Base-by-base conservation (phyloP, 1,284 basidiomycete genomes). In the Farysia itapuensis region DNA sequence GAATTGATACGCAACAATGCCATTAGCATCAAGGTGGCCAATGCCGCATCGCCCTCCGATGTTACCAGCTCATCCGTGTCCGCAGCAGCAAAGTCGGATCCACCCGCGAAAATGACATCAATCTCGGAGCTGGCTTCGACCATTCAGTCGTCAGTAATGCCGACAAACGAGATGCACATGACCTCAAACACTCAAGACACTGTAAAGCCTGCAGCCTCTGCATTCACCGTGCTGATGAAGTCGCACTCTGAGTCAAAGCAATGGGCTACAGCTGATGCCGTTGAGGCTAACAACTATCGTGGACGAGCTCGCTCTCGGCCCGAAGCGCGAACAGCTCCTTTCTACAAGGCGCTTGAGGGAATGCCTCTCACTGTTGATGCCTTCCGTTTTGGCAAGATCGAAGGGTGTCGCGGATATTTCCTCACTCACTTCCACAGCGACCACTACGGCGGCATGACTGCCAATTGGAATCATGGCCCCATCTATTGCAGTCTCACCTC, bases 331-430 rank as follows among this genome's bases (percentile, higher is more conserved):
- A 50, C 51, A 6, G 44, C 64, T 8, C 74, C 72, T 13, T 75
- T 75, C 37, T 76, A 74, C 59, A 76, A 81, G 75, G 78, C 82
- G n/a, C 79, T 98, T 58, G 88, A 90, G 60, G 94, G 95, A 2
- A 96, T 97, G 92, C 91, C 93, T 1, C 89, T 97, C 34, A 88
- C 91, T 5, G 92, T 96, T 0, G 94, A 97, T 70, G 92, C 91
- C 1, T 97, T 97, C 77, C 84, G 87, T 35, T 97, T 94, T 75
- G 92, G 92, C 2, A 80, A 81, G n/a, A 90, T 96, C 43, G 89
- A 90, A 6, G 85, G 84, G 9, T 85, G 95, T 11, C 87, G 82
- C 3, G 90, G 90, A 0, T 94, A 95, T 77, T 90, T 94, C 64
- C 79, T 95, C 56, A 90, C 70, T 9, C 72, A 76, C 33, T 74